Conservation (phyloP, 2,329 filamentous ascomycete species). For the Alternaria arborescens region DNA sequence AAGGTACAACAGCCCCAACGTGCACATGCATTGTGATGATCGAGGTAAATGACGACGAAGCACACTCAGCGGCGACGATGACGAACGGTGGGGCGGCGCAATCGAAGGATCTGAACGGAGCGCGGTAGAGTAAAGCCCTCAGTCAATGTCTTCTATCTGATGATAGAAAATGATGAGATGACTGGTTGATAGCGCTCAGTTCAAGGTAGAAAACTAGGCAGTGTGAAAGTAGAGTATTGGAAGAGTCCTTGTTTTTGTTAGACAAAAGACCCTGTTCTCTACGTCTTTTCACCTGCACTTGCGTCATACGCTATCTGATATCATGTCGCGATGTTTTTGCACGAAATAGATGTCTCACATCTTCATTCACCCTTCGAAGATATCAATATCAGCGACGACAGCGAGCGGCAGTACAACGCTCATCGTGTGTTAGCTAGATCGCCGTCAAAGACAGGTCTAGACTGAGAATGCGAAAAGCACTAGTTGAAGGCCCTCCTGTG, state of each 20-base stretch:
- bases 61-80: not conserved
- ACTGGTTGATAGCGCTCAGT: not conserved
- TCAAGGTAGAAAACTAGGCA: not conserved
- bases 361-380: no score
- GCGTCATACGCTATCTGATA: no score
- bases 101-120: no score
- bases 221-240: not conserved
- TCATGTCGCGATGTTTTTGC: no score
- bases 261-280: not conserved
- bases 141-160: not conserved
- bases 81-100: not conserved
- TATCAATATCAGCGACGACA: not conserved
- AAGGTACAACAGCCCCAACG: not conserved
- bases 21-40: constrained; percentile 5
- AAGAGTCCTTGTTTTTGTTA: not conserved
- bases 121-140: not conserved
- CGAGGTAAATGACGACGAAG: not conserved
- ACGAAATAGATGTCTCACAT: no score
- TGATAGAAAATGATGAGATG: not conserved
- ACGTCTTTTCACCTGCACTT: no score
- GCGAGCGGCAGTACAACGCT: no score
- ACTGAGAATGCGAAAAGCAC: not conserved
- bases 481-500: not conserved
- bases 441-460: not conserved
- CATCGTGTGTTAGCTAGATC: no score